A percentile compares a stretch with the other conserved stretches of the same genome.
Conservation (phyloP, 176 grass and related monocot genomes). For the Musa beccarii region DNA sequence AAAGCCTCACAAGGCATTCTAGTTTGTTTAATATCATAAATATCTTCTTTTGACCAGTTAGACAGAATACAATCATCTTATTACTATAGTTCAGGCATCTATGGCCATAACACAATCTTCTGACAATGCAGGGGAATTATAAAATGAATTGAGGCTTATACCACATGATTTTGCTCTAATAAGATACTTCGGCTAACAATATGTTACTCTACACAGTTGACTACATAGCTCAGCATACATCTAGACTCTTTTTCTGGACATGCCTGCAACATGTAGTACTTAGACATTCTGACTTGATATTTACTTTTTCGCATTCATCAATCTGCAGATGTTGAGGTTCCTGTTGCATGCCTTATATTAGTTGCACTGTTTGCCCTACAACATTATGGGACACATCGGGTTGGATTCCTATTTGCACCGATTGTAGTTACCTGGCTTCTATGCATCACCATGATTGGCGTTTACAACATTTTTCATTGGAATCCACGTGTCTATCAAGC, state of each 20-base stretch:
- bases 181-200: neutral
- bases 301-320: conserved; percentile 16
- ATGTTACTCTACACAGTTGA: too few relatives aligned
- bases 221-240: too few relatives aligned
- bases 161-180: neutral
- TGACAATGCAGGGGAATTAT: neutral
- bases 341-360: conserved; percentile 74
- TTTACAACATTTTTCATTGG: conserved; percentile 92
- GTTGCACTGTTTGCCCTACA: conserved; percentile 77
- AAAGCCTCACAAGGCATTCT: too few relatives aligned
- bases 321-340: conserved; percentile 87
- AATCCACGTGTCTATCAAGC: conserved; percentile 87
- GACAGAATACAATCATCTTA: neutral
- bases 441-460: conserved; percentile 80
- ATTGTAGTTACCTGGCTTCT: conserved; percentile 86
- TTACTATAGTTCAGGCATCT: too few relatives aligned
- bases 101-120: neutral
- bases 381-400: conserved; percentile 94
- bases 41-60: neutral
- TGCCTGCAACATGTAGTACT: neutral
- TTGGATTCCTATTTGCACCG: conserved; percentile 90
- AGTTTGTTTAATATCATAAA: too few relatives aligned
- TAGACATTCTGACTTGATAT: neutral
- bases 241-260: neutral
- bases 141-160: too few relatives aligned